Percentiles rank a stretch among this genome's conserved stretches.
These are phyloP conservation scores for Acer campestre DNA, from an alignment of 345 rosid species.

Conservation along the genomic window DNA sequence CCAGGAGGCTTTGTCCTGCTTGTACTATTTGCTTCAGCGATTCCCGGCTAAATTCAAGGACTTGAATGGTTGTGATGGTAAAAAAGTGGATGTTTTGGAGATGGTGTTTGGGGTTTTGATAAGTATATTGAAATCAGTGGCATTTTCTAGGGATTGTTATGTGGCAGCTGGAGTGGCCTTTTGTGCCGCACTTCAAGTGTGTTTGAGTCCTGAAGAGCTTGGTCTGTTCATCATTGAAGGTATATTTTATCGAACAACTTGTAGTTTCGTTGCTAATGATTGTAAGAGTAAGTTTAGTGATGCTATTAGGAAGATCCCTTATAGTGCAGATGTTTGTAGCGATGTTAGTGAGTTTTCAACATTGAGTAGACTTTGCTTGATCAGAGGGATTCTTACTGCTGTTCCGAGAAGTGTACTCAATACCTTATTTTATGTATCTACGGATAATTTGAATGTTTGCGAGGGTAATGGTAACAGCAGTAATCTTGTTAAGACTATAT, in stretches of 20 bases:
- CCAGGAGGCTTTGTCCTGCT: conserved; percentile 89
- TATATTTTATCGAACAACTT: conserved; percentile 45
- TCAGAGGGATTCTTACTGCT: conserved; percentile 95
- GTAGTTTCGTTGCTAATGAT: conserved; percentile 26
- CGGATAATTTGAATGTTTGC: conserved; percentile 22
- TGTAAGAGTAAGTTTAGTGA: conserved; percentile 32
- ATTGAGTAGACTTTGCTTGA: conserved; percentile 87
- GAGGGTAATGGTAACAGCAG: conserved; percentile 30
- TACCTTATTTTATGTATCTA: conserved; percentile 46
- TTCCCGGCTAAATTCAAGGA: conserved; percentile 60
- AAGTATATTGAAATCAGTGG: conserved; percentile 58
- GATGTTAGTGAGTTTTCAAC: conserved; percentile 61
- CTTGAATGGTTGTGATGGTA: conserved; percentile 16
- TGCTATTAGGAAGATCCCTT: conserved; percentile 59
- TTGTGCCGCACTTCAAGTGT: conserved; percentile 81
- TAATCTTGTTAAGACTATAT: conserved; percentile 55
- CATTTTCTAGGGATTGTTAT: conserved; percentile 85
- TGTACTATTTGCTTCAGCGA: conserved; percentile 89
- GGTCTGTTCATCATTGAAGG: conserved; percentile 69
- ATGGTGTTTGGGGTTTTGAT: conserved; percentile 56
- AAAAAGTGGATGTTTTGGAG: conserved; percentile 42
- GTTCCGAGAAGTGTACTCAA: conserved; percentile 74
- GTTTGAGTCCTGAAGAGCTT: conserved; percentile 68
- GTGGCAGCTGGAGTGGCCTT: conserved; percentile 94
- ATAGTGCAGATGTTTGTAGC: conserved; percentile 55